Conservation (phyloP, 306 rosid species). For the Pterocarpus santalinus region DNA sequence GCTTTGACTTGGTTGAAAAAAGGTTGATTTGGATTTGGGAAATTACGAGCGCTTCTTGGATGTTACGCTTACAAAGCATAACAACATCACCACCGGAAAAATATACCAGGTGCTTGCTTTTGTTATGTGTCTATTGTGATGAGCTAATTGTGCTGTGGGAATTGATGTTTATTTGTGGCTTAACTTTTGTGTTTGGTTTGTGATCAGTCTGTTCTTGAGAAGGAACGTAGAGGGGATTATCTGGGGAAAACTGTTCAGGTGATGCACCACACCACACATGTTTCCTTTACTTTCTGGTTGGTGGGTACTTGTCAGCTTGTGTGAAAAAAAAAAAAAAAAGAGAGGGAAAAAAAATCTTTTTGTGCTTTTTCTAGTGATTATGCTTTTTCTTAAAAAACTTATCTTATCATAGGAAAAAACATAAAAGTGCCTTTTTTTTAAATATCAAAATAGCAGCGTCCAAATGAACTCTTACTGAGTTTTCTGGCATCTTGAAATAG, state of each 20-base stretch:
- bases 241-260: slow-evolving; percentile 99
- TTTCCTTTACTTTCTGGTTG: slow-evolving; percentile 32
- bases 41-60: slow-evolving; percentile 97
- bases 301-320: neutral
- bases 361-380: too few species aligned
- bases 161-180: neutral
- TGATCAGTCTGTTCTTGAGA: slow-evolving; percentile 91
- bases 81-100: slow-evolving; percentile 96
- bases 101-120: slow-evolving; percentile 80
- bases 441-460: too few species aligned
- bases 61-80: slow-evolving; percentile 86
- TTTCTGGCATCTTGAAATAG: slow-evolving; percentile 55
- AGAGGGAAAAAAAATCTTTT: too few species aligned
- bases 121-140: slow-evolving; percentile 20
- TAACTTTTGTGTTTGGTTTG: slow-evolving; percentile 13
- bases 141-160: neutral
- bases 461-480: too few species aligned
- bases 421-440: too few species aligned
- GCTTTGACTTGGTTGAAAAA: slow-evolving; percentile 28
- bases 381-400: too few species aligned
- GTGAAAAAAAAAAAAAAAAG: too few species aligned
- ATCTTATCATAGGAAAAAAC: too few species aligned
- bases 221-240: slow-evolving; percentile 93
- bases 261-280: slow-evolving; percentile 40
- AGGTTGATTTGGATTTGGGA: slow-evolving; percentile 99